These are phyloP conservation scores for Cercophora sp. DNA, from an alignment of 495 filamentous ascomycete genomes.

Conservation along the genomic window DNA sequence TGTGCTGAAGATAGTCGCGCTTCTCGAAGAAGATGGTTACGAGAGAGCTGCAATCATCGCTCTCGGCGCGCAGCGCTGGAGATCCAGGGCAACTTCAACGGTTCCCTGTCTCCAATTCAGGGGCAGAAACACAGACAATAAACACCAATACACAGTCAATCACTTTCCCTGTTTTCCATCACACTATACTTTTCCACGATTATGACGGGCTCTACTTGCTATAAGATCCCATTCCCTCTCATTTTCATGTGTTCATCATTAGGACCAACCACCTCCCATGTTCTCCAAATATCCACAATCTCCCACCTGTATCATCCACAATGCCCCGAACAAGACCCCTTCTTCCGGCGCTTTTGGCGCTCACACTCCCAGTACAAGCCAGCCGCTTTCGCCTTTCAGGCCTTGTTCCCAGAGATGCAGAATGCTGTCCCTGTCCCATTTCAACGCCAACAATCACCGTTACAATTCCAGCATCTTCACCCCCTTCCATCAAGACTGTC, in stretches of 20 bases:
- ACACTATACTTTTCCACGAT: background rate
- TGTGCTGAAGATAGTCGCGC: too few species aligned
- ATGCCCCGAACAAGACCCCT: conserved; percentile 8
- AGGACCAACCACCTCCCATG: background rate
- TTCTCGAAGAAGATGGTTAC: too few species aligned
- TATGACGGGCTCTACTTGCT: background rate
- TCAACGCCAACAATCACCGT: conserved; percentile 10
- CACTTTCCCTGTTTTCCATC: background rate
- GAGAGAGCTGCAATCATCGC: too few species aligned
- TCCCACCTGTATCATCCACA: background rate
- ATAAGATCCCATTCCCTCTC: background rate
- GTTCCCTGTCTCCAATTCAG: too few species aligned
- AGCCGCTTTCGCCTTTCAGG: background rate
- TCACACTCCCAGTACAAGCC: background rate
- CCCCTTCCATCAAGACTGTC: background rate
- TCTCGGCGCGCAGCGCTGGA: too few species aligned
- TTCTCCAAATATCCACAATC: background rate
- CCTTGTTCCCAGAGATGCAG: conserved; percentile 3
- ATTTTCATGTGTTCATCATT: background rate
- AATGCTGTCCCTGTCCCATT: conserved; percentile 4
- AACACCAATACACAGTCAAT: background rate
- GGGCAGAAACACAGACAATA: too few species aligned
- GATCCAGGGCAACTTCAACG: too few species aligned
- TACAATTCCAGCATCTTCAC: background rate
- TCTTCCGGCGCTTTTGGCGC: conserved; percentile 1